These are phyloP conservation scores for Striga asiatica DNA, from an alignment of 257 asterid genomes.

Conservation along the genomic window DNA sequence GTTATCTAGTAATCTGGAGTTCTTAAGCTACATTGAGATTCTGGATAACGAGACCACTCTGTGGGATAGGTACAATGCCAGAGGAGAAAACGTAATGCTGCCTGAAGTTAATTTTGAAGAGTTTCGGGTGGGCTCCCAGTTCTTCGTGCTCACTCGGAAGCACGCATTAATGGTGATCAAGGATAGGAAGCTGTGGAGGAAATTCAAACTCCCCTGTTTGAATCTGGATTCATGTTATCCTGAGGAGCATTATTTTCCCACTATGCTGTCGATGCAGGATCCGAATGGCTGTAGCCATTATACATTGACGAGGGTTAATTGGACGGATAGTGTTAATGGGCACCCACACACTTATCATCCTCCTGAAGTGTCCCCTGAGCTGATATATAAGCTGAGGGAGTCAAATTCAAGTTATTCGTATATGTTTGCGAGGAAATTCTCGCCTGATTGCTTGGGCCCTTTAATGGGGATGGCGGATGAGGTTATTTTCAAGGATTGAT, in stretches of 20 bases:
- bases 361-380: slow-evolving; percentile 45
- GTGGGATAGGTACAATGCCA: slow-evolving; percentile 56
- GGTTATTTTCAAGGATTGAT: slow-evolving; percentile 69
- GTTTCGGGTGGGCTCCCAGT: slow-evolving; percentile 78
- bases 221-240: slow-evolving; percentile 79
- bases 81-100: slow-evolving; percentile 63
- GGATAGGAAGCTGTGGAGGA: slow-evolving; percentile 80
- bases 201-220: slow-evolving; percentile 62
- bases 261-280: slow-evolving; percentile 71
- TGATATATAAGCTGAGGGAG: slow-evolving; percentile 56
- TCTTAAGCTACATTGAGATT: slow-evolving; percentile 40
- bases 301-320: slow-evolving; percentile 74
- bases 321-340: slow-evolving; percentile 70
- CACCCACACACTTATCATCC: slow-evolving; percentile 86
- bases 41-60: slow-evolving; percentile 27
- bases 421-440: slow-evolving; percentile 79
- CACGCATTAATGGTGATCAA: slow-evolving; percentile 67
- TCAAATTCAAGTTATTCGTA: slow-evolving; percentile 48
- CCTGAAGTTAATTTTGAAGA: slow-evolving; percentile 65
- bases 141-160: slow-evolving; percentile 52
- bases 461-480: slow-evolving; percentile 68
- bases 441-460: slow-evolving; percentile 63
- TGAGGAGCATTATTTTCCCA: slow-evolving; percentile 91
- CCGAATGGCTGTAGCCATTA: slow-evolving; percentile 42
- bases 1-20: slow-evolving; percentile 33